phyloP scores from a whole-genome alignment of 1,284 basidiomycete genomes.

The Meira nashicola region DNA sequence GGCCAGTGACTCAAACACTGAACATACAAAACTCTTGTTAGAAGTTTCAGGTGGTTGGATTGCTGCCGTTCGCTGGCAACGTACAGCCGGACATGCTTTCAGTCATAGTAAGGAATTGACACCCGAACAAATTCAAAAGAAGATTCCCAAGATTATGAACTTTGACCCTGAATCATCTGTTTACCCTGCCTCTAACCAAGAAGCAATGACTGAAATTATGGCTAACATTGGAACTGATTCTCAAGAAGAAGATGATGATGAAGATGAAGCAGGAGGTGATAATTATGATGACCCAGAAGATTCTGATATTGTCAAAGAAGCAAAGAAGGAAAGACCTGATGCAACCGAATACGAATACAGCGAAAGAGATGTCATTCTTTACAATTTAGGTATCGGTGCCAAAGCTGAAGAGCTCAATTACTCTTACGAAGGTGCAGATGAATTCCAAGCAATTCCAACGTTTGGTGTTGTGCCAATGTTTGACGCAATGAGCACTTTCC shows the following conservation, averaged over 20 bases:
- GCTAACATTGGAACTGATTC: constrained; percentile 40
- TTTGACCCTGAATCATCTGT: constrained; percentile 47
- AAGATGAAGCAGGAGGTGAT: constrained; percentile 24
- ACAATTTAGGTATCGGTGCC: constrained; percentile 94
- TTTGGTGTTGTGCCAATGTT: constrained; percentile 97
- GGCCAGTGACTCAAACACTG: constrained; percentile 70
- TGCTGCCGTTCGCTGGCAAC: constrained; percentile 87
- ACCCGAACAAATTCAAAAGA: constrained; percentile 45
- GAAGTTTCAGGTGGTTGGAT: constrained; percentile 91
- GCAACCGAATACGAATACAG: constrained; percentile 60
- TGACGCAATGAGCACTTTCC: constrained; percentile 31
- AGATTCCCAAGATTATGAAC: constrained; percentile 46
- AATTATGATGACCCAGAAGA: constrained; percentile 75
- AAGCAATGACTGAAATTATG: constrained; percentile 37
- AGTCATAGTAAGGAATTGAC: constrained; percentile 39
- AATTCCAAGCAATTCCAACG: constrained; percentile 81
- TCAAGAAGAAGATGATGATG: constrained; percentile 30
- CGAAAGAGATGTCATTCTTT: constrained; percentile 87
- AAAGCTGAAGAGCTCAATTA: constrained; percentile 86
- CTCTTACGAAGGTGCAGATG: constrained; percentile 82
- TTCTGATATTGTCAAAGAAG: constrained; percentile 72
- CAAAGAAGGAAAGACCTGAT: constrained; percentile 63
- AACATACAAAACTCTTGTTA: constrained; percentile 73
- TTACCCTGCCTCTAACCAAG: constrained; percentile 40
- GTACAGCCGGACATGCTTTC: constrained; percentile 66